Evolutionary conservation across 805 yeast genomes (phyloP).

Genomic region (Ogataea minuta): DNA sequence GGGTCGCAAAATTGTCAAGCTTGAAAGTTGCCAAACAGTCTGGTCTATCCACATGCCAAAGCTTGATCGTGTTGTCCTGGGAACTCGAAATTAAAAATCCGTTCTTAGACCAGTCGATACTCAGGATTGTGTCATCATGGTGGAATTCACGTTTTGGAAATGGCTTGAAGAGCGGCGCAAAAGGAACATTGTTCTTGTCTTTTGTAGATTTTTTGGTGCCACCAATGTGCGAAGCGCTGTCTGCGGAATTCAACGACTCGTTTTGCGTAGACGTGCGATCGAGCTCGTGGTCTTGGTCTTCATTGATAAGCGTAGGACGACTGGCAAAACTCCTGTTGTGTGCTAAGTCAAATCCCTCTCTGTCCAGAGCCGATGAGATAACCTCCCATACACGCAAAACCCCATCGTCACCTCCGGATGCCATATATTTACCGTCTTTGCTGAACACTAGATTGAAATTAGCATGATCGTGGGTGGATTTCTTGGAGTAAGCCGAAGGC

Average conservation of each 20-base stretch:
- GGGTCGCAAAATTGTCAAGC: constrained; percentile 81
- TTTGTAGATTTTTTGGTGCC: constrained; percentile 11
- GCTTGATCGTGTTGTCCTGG: constrained; percentile 76
- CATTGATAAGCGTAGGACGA: constrained; percentile 1
- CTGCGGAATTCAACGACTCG: constrained; percentile 10
- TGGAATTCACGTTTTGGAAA: constrained; percentile 56
- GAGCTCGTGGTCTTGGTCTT: constrained; percentile 12
- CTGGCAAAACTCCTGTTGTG: background rate
- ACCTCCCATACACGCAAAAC: constrained; percentile 76
- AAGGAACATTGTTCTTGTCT: constrained; percentile 30
- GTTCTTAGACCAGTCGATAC: constrained; percentile 85
- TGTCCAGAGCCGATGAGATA: constrained; percentile 65
- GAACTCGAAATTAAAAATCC: constrained; percentile 77
- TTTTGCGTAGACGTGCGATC: constrained; percentile 17
- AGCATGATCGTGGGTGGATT: constrained; percentile 38
- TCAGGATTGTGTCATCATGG: constrained; percentile 69
- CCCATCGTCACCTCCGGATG: constrained; percentile 80
- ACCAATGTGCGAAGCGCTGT: background rate
- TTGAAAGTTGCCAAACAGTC: constrained; percentile 60
- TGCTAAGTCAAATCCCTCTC: constrained; percentile 31
- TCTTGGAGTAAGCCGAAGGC: constrained; percentile 1
- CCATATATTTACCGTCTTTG: constrained; percentile 76
- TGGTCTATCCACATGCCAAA: constrained; percentile 80
- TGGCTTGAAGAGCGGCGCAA: constrained; percentile 79
- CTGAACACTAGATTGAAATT: constrained; percentile 76